These are phyloP conservation scores for Glonium stellatum DNA, from an alignment of 495 filamentous ascomycete species.

Conservation along the genomic window DNA sequence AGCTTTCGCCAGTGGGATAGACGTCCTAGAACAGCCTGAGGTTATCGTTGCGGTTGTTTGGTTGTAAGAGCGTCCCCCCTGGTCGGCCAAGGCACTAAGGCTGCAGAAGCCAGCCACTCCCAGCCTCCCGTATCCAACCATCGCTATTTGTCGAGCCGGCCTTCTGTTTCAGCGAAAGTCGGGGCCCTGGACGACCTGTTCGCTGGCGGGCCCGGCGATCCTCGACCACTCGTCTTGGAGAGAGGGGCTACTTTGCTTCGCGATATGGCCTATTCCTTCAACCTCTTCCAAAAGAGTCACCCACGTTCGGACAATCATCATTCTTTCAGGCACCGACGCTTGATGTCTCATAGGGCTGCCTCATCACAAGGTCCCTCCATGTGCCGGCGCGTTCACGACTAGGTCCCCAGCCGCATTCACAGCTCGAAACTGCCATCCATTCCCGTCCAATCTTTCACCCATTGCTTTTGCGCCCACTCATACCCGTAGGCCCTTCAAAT, in stretches of 20 bases:
- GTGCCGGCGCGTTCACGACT: slow-evolving; percentile 21
- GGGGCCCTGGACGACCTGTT: not conserved
- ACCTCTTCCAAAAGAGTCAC: slow-evolving; percentile 1
- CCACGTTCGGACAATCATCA: not conserved
- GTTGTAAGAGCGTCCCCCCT: not conserved
- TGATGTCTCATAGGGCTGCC: slow-evolving; percentile 25
- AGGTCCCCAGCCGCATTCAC: slow-evolving; percentile 11
- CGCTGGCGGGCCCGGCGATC: not conserved
- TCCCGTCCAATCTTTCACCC: not conserved
- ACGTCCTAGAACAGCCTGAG: not conserved
- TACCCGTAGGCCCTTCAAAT: not conserved
- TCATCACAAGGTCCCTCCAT: slow-evolving; percentile 24
- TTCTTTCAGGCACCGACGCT: slow-evolving; percentile 19
- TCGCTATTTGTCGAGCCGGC: not conserved
- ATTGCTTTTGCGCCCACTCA: not conserved
- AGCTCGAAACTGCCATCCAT: not conserved
- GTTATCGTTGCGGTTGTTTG: not conserved
- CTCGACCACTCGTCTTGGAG: not conserved
- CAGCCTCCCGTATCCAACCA: not conserved
- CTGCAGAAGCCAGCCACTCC: not conserved
- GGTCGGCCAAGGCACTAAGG: not conserved
- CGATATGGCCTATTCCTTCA: not conserved
- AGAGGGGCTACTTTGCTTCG: not conserved
- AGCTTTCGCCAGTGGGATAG: not conserved
- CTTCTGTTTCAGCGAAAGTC: not conserved